These are phyloP conservation scores for Crepidotus variabilis DNA, from an alignment of 768 basidiomycete species.

Conservation along the genomic window DNA sequence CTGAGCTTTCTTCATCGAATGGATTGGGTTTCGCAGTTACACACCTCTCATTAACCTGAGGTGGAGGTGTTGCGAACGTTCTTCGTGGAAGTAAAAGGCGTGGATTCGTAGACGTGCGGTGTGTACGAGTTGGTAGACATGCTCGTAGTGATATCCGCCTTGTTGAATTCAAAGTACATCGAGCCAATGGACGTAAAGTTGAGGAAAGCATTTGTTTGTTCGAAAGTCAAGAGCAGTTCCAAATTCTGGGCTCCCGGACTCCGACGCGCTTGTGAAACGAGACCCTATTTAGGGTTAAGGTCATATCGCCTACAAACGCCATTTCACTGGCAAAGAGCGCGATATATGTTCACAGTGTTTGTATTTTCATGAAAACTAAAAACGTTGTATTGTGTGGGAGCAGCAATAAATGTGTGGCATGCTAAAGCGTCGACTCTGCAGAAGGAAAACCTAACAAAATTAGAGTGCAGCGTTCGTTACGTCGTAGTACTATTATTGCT, in stretches of 20 bases:
- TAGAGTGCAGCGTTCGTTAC: no score
- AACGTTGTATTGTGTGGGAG: background rate
- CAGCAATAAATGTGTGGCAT: background rate
- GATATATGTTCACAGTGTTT: background rate
- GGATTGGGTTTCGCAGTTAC: background rate
- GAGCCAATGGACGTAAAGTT: slow-evolving; percentile 21
- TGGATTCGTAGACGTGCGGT: background rate
- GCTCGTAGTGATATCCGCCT: slow-evolving; percentile 14
- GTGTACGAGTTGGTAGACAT: slow-evolving; percentile 4
- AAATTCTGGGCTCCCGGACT: background rate
- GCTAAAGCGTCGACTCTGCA: background rate
- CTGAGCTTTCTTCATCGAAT: background rate
- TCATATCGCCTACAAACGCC: slow-evolving; percentile 1
- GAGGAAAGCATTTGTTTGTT: slow-evolving; percentile 23
- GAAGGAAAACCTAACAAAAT: background rate
- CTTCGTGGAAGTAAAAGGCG: slow-evolving; percentile 19
- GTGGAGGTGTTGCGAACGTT: slow-evolving; percentile 47
- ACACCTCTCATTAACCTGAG: slow-evolving; percentile 56
- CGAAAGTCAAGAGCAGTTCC: background rate
- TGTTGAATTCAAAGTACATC: slow-evolving; percentile 17
- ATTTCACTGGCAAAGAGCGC: background rate
- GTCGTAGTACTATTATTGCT: slow-evolving; percentile 9
- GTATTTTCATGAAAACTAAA: background rate
- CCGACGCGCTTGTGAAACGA: slow-evolving; percentile 8
- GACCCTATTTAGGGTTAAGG: slow-evolving; percentile 25